phyloP scores from a whole-genome alignment of 2,329 filamentous ascomycete genomes.

The Colletotrichum sidae region DNA sequence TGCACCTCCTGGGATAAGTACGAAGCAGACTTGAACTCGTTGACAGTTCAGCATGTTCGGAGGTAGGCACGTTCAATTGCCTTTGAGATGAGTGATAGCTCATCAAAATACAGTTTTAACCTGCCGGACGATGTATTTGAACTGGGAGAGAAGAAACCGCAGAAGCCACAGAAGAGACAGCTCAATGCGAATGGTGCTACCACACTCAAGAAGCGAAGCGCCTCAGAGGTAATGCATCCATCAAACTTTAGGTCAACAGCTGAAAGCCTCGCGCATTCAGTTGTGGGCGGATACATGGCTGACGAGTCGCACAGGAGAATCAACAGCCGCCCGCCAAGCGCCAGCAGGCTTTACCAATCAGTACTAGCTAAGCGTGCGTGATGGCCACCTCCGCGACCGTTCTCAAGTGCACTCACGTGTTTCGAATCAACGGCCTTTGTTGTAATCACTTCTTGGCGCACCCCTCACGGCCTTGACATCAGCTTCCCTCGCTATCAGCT shows the following conservation, averaged over 20 bases:
- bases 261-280: constrained; percentile 49
- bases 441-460: not conserved
- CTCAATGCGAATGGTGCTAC: constrained; percentile 51
- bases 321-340: constrained; percentile 52
- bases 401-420: not conserved
- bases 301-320: constrained; percentile 46
- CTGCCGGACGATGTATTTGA: constrained; percentile 92
- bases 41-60: constrained; percentile 86
- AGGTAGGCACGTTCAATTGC: constrained; percentile 69
- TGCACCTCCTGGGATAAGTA: constrained; percentile 83
- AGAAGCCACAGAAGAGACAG: constrained; percentile 54
- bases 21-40: constrained; percentile 77
- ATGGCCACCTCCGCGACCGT: not conserved
- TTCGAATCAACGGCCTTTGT: constrained; percentile 7
- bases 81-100: not conserved
- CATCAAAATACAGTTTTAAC: constrained; percentile 71
- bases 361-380: constrained; percentile 47
- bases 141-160: constrained; percentile 79
- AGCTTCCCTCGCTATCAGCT: not conserved
- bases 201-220: constrained; percentile 60
- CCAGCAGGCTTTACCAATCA: constrained; percentile 55
- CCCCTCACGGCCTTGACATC: no score
- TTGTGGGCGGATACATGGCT: constrained; percentile 50
- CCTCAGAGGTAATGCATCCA: constrained; percentile 54
- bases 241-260: constrained; percentile 13